Base-by-base conservation (phyloP, 805 yeast species). In the Ogataea methanolica region DNA sequence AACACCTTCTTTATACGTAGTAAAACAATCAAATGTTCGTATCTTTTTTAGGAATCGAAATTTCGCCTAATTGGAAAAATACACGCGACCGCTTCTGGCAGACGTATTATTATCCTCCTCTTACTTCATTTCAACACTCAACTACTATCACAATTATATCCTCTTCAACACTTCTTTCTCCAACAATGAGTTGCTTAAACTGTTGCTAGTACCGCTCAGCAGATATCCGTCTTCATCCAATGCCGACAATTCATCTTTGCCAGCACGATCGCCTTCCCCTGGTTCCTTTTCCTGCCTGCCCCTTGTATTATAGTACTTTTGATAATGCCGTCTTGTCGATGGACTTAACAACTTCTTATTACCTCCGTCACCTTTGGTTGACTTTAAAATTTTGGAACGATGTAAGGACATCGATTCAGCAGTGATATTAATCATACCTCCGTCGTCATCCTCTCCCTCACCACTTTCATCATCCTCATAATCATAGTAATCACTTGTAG, bases 81-180 rank as follows among this genome's bases (percentile, higher is more conserved):
- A 15, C 36, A 33, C 36, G 17, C n/a, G 6, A 33, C 23, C 36
- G 22, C 19, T 14, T 19, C 6, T 12, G 16, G 39, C 39, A 16
- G n/a, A 21, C 15, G n/a, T 11, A 4, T 16, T 15, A 6, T 16
- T 16, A 15, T 23, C 26, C 41, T 12, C 41, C 4, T 29, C 4
- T 31, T 37, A 23, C 4, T 26, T 6, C 9, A 8, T 9, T 26
- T 3, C 31, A 3, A 9, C 7, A 26, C 4, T n/a, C 31, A 26
- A 26, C 31, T 26, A 19, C 21, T 19, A 19, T 11, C 12, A 26
- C 31, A 26, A 26, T 11, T 38, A 56, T n/a, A 58, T 48, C 16
- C 55, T 46, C 39, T 58, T 54, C 33, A 63, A 43, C 4, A 61
- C 48, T 36, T 61, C 68, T 42, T 62, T 59, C 38, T 62, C 66